Evolutionary conservation across 805 yeast genomes (phyloP), one percentile per base, ranked within the genome.

Genomic region (Metschnikowia koreensis): DNA sequence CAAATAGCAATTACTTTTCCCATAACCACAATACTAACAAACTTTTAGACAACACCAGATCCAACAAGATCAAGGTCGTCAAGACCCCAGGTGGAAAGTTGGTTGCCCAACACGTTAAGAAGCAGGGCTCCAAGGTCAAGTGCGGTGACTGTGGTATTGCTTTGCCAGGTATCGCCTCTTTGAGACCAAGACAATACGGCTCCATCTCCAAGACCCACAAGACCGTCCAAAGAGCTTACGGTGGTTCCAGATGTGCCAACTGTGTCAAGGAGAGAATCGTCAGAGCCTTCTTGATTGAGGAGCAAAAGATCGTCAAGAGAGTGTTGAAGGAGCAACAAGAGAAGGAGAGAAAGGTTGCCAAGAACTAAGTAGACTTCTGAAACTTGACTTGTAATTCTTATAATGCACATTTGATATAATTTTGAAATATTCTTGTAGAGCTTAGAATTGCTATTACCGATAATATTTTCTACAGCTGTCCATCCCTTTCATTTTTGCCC

Each of bases 31-130:
- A 54, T 70, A 71, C 75, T 71, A 71, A 70, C 74, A 61, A 61
- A 10, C 6, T 31, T 59, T 58, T 69, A 89, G 96, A 91, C 97
- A 94, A 94, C 96, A 92, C 99, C 87, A 87, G 86, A 81, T 94
- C 99, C 70, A 94, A 94, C 97, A 89, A 88, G 84, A 93, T 94
- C 84, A 93, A 89, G 92, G 96, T 93, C 80, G 96, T 93, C 71
- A 94, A 93, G 89, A 94, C 99, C 81, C 99, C 99, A 80, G 99
- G 99, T 86, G 98, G 98, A 76, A 87, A 87, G 80, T 86, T 94
- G 80, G 86, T 91, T 76, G 97, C 97, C 75, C 97, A 92, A 80
- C 99, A 94, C 83, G 82, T 90, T 74, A 89, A 89, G 87, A 91
- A 91, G 86, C 73, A 73, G 66, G 96, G 90, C 70, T 75, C 96